Conservation (phyloP, 768 basidiomycete genomes). For the Termitomyces sp. region DNA sequence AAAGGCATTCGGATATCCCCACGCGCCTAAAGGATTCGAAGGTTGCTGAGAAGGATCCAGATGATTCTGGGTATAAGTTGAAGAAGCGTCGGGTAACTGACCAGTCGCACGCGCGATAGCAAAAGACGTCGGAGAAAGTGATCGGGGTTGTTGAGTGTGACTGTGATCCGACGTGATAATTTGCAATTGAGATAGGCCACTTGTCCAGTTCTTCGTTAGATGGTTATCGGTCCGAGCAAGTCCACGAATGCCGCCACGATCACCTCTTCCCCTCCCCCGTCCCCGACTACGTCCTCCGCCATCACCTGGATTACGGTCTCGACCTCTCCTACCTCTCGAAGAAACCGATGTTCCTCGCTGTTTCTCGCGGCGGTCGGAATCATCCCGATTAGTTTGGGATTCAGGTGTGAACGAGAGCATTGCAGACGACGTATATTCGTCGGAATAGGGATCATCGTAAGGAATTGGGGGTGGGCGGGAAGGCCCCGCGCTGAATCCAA, state of each 20-base stretch:
- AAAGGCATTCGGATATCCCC: constrained; percentile 18
- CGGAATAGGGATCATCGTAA: constrained; percentile 79
- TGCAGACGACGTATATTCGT: constrained; percentile 28
- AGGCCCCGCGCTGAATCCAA: constrained; percentile 52
- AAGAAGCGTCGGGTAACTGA: constrained; percentile 29
- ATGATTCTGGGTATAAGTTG: constrained; percentile 13
- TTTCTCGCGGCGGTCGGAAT: constrained; percentile 1
- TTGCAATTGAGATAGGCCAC: constrained; percentile 19
- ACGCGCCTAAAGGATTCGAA: neutral
- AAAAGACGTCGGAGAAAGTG: constrained; percentile 43
- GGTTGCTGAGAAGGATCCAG: neutral
- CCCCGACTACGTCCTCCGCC: constrained; percentile 34
- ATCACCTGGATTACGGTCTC: constrained; percentile 39
- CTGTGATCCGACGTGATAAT: constrained; percentile 26
- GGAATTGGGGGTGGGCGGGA: constrained; percentile 67
- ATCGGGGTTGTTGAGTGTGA: constrained; percentile 26
- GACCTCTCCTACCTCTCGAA: constrained; percentile 17
- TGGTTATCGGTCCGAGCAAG: constrained; percentile 14
- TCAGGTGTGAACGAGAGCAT: neutral
- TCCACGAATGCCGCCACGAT: constrained; percentile 29
- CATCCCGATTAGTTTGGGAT: neutral
- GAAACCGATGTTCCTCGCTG: neutral
- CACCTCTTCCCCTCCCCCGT: constrained; percentile 29
- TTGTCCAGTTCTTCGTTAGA: constrained; percentile 12
- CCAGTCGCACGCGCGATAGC: constrained; percentile 45